Conservation (phyloP, 768 basidiomycete genomes). For the Hygrocybe punicea region DNA sequence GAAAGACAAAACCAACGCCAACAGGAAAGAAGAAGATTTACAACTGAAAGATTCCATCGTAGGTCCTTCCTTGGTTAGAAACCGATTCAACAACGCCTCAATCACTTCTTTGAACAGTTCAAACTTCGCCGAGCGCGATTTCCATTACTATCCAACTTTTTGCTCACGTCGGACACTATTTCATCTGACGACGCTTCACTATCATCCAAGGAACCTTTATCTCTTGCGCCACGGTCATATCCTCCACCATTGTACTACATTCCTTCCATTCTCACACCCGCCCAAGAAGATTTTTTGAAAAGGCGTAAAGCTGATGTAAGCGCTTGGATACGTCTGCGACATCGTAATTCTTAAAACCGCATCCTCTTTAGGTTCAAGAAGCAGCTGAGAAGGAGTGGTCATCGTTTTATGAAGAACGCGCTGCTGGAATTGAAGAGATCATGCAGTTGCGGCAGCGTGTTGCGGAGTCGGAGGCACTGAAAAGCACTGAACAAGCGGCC, state of each 20-base stretch:
- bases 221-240: constrained; percentile 56
- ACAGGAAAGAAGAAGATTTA: constrained; percentile 77
- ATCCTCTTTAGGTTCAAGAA: constrained; percentile 47
- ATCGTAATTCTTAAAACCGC: constrained; percentile 6
- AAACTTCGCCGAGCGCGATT: constrained; percentile 69
- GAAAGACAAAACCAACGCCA: constrained; percentile 73
- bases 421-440: constrained; percentile 58
- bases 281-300: constrained; percentile 65
- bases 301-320: constrained; percentile 60
- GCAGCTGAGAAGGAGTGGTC: constrained; percentile 69
- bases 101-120: constrained; percentile 43
- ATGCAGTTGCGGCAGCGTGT: constrained; percentile 58
- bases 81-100: not conserved
- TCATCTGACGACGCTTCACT: constrained; percentile 40
- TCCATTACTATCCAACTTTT: constrained; percentile 71
- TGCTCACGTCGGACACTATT: constrained; percentile 70
- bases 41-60: constrained; percentile 80
- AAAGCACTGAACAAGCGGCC: constrained; percentile 33
- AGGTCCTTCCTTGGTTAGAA: constrained; percentile 29
- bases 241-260: constrained; percentile 78
- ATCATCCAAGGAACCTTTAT: constrained; percentile 37
- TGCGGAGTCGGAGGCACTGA: constrained; percentile 59
- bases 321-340: not conserved
- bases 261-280: constrained; percentile 61
- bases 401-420: constrained; percentile 59